Conservation (phyloP, 257 asterid genomes). For the Solanum sejunctum region DNA sequence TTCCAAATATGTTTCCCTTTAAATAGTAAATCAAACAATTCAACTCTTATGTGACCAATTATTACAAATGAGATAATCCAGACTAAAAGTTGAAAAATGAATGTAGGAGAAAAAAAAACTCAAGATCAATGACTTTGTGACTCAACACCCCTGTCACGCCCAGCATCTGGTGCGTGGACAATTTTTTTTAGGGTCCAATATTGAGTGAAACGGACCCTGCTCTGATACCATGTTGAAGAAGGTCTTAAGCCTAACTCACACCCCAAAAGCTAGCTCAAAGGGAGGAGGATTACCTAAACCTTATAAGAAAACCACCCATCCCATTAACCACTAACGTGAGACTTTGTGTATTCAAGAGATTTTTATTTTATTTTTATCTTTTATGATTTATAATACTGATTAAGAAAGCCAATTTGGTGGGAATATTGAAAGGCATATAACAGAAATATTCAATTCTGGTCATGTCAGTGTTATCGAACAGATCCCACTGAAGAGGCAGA, state of each 20-base stretch:
- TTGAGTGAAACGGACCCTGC: too few species aligned
- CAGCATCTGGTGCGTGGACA: too few species aligned
- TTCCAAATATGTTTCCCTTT: too few species aligned
- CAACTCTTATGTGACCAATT: background rate
- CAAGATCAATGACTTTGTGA: background rate
- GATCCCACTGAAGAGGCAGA: constrained; percentile 17
- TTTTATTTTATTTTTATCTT: background rate
- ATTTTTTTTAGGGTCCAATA: too few species aligned
- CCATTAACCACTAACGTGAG: too few species aligned
- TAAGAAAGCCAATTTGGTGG: background rate
- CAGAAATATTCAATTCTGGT: background rate
- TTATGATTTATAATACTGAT: background rate
- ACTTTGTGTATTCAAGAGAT: background rate
- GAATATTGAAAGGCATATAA: background rate
- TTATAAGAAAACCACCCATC: too few species aligned
- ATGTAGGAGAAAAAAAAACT: background rate
- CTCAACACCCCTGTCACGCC: too few species aligned
- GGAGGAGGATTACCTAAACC: too few species aligned
- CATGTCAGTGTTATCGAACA: background rate
- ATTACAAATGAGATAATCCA: background rate
- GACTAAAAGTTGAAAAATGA: background rate
- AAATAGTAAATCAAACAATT: background rate
- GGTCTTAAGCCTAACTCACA: too few species aligned
- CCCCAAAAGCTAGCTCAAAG: too few species aligned
- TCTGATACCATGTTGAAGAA: too few species aligned